Conservation (phyloP, 2,329 filamentous ascomycete species). For the Neofusicoccum sp. region DNA sequence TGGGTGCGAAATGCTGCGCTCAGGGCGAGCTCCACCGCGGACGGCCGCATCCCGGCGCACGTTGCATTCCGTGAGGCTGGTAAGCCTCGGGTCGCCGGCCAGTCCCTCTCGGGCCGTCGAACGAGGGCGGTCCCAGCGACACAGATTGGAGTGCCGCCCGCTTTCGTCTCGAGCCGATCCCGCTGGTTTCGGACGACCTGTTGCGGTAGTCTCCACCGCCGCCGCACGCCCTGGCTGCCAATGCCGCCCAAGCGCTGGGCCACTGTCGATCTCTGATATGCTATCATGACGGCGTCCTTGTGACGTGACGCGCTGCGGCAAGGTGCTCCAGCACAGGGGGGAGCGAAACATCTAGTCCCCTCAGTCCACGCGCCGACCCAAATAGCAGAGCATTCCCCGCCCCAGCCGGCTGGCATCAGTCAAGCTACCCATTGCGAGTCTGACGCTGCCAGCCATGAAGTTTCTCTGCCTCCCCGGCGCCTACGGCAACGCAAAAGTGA, state of each 20-base stretch:
- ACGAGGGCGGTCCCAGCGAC: constrained; percentile 2
- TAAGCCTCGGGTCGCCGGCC: constrained; percentile 1
- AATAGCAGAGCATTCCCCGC: neutral
- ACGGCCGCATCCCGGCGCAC: neutral
- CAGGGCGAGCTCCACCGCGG: neutral
- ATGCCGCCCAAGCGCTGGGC: neutral
- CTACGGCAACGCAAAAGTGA: constrained; percentile 56
- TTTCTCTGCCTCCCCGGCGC: constrained; percentile 59
- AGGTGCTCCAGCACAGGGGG: neutral
- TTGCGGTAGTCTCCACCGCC: neutral
- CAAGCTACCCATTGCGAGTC: neutral
- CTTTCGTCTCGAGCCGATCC: neutral
- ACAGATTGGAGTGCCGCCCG: neutral
- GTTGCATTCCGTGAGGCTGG: neutral
- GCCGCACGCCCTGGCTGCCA: neutral
- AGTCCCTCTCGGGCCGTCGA: constrained; percentile 2
- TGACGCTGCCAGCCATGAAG: constrained; percentile 44
- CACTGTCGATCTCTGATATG: neutral
- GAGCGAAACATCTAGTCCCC: neutral
- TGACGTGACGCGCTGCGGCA: neutral
- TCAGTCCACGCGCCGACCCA: neutral
- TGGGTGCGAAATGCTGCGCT: neutral
- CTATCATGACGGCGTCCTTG: neutral
- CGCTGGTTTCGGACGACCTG: neutral
- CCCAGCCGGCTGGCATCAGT: neutral